These are phyloP conservation scores for Torulaspora indica DNA, from an alignment of 805 yeast genomes.

Conservation along the genomic window DNA sequence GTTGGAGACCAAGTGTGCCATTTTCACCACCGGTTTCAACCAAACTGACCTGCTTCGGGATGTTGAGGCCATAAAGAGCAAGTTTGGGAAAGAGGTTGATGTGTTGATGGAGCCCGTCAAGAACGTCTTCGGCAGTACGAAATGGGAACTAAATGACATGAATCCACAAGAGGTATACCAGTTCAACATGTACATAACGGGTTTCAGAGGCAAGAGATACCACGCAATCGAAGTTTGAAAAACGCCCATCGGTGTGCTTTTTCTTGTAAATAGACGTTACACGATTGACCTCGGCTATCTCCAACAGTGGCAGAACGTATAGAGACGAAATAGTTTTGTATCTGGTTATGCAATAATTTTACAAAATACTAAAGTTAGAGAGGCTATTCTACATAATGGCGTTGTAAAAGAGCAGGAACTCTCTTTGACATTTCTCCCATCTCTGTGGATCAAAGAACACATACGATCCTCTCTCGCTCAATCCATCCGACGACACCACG, in stretches of 20 bases:
- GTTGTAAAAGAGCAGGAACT: slow-evolving; percentile 55
- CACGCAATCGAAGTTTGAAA: slow-evolving; percentile 56
- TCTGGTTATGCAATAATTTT: slow-evolving; percentile 7
- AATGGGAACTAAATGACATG: slow-evolving; percentile 89
- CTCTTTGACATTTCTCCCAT: slow-evolving; percentile 90
- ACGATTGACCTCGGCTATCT: background rate
- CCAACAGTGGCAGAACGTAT: slow-evolving; percentile 1
- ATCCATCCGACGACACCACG: slow-evolving; percentile 63
- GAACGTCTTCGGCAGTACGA: slow-evolving; percentile 78
- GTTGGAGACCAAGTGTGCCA: slow-evolving; percentile 87
- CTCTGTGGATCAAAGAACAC: slow-evolving; percentile 91
- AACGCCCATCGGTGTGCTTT: background rate
- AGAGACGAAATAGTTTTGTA: slow-evolving; percentile 4
- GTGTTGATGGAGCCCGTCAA: slow-evolving; percentile 66
- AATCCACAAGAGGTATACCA: slow-evolving; percentile 93
- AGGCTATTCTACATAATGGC: slow-evolving; percentile 48
- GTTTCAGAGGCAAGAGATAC: slow-evolving; percentile 93
- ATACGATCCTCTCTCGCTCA: slow-evolving; percentile 86
- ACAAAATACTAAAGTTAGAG: slow-evolving; percentile 1
- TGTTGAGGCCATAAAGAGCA: slow-evolving; percentile 59
- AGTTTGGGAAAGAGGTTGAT: slow-evolving; percentile 73
- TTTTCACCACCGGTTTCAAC: slow-evolving; percentile 87
- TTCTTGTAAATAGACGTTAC: slow-evolving; percentile 4
- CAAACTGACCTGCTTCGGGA: slow-evolving; percentile 67
- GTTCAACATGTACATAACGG: slow-evolving; percentile 84